Evolutionary conservation across 352 stramenopile genomes (phyloP), one percentile per base, ranked within the genome.

Genomic region (Pythium dissimile): DNA sequence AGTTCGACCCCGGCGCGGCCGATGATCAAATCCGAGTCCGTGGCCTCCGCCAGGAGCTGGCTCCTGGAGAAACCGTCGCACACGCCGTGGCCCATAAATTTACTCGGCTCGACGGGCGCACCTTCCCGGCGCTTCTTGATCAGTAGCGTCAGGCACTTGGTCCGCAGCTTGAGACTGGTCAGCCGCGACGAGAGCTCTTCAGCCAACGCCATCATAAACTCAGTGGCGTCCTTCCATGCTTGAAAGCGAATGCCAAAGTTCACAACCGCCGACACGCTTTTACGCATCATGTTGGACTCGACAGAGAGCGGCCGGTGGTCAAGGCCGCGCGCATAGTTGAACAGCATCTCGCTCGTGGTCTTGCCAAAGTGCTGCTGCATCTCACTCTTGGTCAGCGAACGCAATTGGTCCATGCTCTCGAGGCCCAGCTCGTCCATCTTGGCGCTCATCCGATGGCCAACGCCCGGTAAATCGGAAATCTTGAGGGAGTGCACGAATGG

Each of bases 241-340:
- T 92, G 72, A 34, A 97, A 96, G 0, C 91, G 83, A 47, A 97
- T 93, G 1, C 91, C 91, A 60, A 95, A 97, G 65, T 96, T 97
- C 9, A 97, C 78, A n/a, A 97, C 86, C 2, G 91, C 88, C 12
- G 87, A 95, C 4, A 97, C 83, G 41, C 85, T 96, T 64, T 97
- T 97, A 2, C 85, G 69, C 66, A 78, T 83, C 64, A 81, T 72
- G 34, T 81, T 89, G 0, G 68, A 64, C 62, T 95, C 80, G 26
- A 90, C 71, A 0, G 78, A 89, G 9, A 95, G 57, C 3, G 73
- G 66, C 0, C 86, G 72, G 32, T 73, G 35, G 66, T 97, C 91
- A 24, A 86, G 69, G 5, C 91, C 91, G 35, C 84, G 75, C 7
- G 82, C 85, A 62, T 76, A 92, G 23, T 86, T 74, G 30, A 72